Percentiles rank a stretch among this genome's conserved stretches.
Conservation (phyloP, 192 early-diverging fungal genomes). For the Coemansia reversa region DNA sequence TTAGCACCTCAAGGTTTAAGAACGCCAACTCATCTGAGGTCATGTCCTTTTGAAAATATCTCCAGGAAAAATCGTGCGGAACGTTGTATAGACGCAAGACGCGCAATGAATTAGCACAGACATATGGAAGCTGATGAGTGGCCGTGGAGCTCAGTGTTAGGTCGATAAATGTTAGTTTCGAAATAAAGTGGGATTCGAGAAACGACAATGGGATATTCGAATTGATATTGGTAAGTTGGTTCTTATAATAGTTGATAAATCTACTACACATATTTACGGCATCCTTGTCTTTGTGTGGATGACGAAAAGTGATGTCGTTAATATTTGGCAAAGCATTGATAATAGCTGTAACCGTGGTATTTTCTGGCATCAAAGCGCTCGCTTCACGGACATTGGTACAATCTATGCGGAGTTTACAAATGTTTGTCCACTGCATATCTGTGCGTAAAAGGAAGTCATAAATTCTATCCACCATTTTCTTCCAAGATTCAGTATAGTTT, state of each 20-base stretch:
- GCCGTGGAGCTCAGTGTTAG: background rate
- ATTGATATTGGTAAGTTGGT: background rate
- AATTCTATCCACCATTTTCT: background rate
- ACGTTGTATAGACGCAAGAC: background rate
- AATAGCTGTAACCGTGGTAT: background rate
- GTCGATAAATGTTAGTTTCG: background rate
- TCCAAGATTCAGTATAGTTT: background rate
- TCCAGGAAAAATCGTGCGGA: background rate
- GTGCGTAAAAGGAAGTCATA: background rate
- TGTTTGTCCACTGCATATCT: background rate
- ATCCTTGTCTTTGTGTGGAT: background rate
- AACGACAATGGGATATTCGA: background rate
- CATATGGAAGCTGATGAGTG: background rate
- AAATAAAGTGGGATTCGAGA: background rate
- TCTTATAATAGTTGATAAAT: background rate
- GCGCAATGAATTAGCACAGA: background rate
- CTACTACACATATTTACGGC: background rate
- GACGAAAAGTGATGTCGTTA: background rate
- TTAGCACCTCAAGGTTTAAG: background rate
- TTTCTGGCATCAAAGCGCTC: background rate
- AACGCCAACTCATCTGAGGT: background rate
- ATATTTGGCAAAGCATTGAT: background rate
- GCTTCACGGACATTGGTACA: background rate
- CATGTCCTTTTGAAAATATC: slow-evolving; percentile 3
- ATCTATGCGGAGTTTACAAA: background rate